Percentiles rank a stretch among this genome's conserved stretches.
Conservation (phyloP, 108 stramenopile species). For the Nitzschia inconspicua region DNA sequence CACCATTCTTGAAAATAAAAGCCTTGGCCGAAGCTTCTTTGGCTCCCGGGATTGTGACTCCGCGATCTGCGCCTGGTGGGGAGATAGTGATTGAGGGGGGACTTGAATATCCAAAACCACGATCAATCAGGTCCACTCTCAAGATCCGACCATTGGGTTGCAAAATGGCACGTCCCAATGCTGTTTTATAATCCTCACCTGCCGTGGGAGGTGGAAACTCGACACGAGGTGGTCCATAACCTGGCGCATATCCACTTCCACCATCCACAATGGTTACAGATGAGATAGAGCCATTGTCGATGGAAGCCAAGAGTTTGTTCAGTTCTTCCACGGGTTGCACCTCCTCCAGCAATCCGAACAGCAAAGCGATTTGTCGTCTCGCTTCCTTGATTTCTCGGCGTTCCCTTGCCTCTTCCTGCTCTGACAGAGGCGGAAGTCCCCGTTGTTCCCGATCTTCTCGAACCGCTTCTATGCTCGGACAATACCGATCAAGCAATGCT, state of each 20-base stretch:
- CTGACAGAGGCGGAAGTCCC: conserved; percentile 19
- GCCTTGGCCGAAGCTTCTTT: conserved; percentile 61
- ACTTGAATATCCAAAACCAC: conserved; percentile 62
- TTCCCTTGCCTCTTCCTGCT: conserved; percentile 15
- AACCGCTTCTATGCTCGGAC: conserved; percentile 25
- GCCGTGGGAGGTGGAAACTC: conserved; percentile 61
- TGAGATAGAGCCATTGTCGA: conserved; percentile 69
- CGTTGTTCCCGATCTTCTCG: conserved; percentile 13
- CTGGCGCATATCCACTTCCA: conserved; percentile 68
- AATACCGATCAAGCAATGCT: conserved; percentile 45
- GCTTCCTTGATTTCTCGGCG: conserved; percentile 70
- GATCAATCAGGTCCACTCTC: conserved; percentile 56
- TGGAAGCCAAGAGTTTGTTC: conserved; percentile 58
- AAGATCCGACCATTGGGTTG: conserved; percentile 60
- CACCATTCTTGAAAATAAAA: conserved; percentile 48
- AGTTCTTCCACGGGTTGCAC: conserved; percentile 74
- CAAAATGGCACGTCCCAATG: conserved; percentile 60
- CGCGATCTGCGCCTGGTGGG: conserved; percentile 27
- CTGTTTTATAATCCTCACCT: conserved; percentile 35
- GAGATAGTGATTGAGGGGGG: conserved; percentile 61
- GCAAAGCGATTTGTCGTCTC: conserved; percentile 72
- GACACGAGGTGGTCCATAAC: conserved; percentile 55
- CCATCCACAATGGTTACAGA: conserved; percentile 49
- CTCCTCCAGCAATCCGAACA: conserved; percentile 69
- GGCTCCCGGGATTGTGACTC: conserved; percentile 9